Evolutionary conservation across 2,329 filamentous ascomycete species (phyloP).

Genomic region (Pyrenophora tritici-repentis): DNA sequence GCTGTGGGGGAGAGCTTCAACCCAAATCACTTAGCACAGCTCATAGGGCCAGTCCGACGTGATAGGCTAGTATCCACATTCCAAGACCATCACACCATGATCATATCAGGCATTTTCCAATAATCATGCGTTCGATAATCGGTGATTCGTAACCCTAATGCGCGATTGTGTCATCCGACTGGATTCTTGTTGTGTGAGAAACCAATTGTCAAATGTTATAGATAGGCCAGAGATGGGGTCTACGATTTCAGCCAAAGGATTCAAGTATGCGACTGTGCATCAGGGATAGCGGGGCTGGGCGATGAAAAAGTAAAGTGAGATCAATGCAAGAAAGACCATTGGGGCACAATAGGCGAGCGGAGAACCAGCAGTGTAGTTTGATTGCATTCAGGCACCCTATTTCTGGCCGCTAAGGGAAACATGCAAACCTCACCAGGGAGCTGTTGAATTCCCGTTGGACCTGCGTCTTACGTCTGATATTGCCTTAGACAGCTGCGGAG

Average conservation of each 20-base stretch:
- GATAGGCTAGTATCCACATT: background rate
- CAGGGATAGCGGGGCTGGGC: slow-evolving; percentile 7
- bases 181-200: background rate
- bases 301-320: slow-evolving; percentile 8
- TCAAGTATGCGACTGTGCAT: background rate
- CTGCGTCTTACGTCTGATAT: slow-evolving; percentile 1
- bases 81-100: slow-evolving; percentile 9
- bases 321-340: slow-evolving; percentile 7
- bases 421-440: slow-evolving; percentile 3
- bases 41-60: background rate
- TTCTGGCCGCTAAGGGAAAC: slow-evolving; percentile 1
- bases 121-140: background rate
- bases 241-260: slow-evolving; percentile 1
- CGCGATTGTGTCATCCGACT: too few species aligned
- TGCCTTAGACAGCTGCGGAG: slow-evolving; percentile 8
- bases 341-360: slow-evolving; percentile 10
- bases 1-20: background rate
- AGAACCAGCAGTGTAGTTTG: slow-evolving; percentile 5
- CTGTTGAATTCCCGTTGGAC: slow-evolving; percentile 3
- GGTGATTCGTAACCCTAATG: too few species aligned
- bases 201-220: slow-evolving; percentile 5
- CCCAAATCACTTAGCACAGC: background rate
- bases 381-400: slow-evolving; percentile 2
- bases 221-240: slow-evolving; percentile 8
- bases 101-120: slow-evolving; percentile 1